Evolutionary conservation across 1,139 yeast genomes (phyloP).

Genomic region (Zygotorulaspora mrakii): DNA sequence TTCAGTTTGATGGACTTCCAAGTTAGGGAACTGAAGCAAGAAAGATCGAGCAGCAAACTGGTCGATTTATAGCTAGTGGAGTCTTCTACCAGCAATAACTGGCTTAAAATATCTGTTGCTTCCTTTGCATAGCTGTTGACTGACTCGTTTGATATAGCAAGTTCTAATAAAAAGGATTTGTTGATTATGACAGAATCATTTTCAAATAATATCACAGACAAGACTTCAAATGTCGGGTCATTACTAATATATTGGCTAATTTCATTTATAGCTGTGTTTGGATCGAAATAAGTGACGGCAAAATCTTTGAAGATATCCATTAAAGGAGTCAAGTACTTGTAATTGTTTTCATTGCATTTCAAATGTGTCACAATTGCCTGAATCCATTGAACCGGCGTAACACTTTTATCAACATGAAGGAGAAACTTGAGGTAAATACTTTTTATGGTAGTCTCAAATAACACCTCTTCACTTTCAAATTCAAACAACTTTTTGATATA

Average conservation of each 20-base stretch:
- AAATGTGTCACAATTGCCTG: constrained; percentile 34
- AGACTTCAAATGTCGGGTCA: constrained; percentile 17
- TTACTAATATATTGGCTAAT: constrained; percentile 4
- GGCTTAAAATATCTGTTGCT: constrained; percentile 6
- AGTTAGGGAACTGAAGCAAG: constrained; percentile 17
- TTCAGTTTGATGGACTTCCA: constrained; percentile 24
- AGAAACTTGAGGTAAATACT: constrained; percentile 48
- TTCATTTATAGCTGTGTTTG: constrained; percentile 1
- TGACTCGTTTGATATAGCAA: constrained; percentile 24
- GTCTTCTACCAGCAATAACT: constrained; percentile 9
- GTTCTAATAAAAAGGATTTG: constrained; percentile 34
- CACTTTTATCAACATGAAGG: constrained; percentile 36
- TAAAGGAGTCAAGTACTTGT: constrained; percentile 20
- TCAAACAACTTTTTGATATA: constrained; percentile 48
- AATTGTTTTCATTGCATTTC: constrained; percentile 17
- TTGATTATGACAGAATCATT: constrained; percentile 10
- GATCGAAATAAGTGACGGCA: constrained; percentile 19
- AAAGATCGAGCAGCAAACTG: constrained; percentile 9
- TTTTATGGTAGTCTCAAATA: constrained; percentile 51
- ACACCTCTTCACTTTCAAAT: constrained; percentile 55
- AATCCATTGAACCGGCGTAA: constrained; percentile 34
- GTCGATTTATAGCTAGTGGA: constrained; percentile 6
- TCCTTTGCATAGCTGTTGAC: constrained; percentile 1
- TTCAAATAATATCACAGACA: constrained; percentile 24
- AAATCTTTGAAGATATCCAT: constrained; percentile 22